A percentile compares a stretch with the other conserved stretches of the same genome.
phyloP scores from a whole-genome alignment of 768 basidiomycete species.

The Rhizopogon vesiculosus region DNA sequence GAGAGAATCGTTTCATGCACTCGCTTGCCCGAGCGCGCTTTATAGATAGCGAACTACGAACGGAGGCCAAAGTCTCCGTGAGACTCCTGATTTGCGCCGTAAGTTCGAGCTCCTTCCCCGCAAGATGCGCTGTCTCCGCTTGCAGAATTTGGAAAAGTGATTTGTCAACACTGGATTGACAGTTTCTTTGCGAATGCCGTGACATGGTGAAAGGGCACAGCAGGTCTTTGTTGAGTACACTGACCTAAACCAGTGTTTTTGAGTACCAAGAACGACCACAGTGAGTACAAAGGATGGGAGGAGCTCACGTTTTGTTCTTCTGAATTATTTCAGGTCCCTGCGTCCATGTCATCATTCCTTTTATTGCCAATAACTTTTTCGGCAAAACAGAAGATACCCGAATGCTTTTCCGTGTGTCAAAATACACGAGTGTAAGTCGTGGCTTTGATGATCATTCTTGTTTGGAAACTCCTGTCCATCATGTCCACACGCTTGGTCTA shows the following conservation, averaged over 20 bases:
- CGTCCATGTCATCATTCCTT: neutral
- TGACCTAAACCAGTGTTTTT: neutral
- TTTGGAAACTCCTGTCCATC: neutral
- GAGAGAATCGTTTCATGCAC: constrained; percentile 23
- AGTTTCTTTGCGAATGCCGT: neutral
- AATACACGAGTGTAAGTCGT: neutral
- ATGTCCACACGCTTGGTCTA: neutral
- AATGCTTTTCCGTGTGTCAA: neutral
- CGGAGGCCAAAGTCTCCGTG: neutral
- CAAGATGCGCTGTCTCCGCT: neutral
- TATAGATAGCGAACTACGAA: constrained; percentile 4
- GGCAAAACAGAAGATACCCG: neutral
- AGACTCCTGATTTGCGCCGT: neutral
- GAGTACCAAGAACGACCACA: neutral
- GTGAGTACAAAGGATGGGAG: neutral
- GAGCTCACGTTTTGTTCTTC: neutral
- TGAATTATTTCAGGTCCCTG: neutral
- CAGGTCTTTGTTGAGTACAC: neutral
- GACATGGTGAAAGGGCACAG: neutral
- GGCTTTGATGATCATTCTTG: neutral
- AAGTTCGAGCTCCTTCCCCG: neutral
- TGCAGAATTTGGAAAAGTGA: neutral
- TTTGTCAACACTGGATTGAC: neutral
- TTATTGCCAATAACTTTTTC: neutral
- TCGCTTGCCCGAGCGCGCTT: constrained; percentile 22